These are phyloP conservation scores for Scalesia atractyloides DNA, from an alignment of 129 eudicot species.

Conservation along the genomic window DNA sequence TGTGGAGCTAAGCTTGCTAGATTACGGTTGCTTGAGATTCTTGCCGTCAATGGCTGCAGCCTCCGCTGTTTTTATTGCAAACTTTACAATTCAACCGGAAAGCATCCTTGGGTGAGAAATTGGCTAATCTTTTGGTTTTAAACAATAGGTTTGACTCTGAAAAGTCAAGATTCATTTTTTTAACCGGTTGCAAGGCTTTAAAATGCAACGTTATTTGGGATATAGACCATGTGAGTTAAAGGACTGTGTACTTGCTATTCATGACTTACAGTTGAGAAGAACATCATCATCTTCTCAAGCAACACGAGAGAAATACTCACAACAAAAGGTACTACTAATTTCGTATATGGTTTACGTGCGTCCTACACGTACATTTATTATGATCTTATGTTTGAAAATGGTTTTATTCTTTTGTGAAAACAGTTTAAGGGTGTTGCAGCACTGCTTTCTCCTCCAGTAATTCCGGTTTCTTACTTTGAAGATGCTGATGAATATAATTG, in stretches of 20 bases:
- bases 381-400: conserved; percentile 12
- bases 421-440: conserved; percentile 83
- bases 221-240: conserved; percentile 63
- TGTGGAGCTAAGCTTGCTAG: conserved; percentile 74
- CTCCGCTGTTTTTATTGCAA: conserved; percentile 68
- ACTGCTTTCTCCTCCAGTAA: conserved; percentile 46
- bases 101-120: conserved; percentile 72
- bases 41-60: conserved; percentile 83
- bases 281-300: conserved; percentile 49
- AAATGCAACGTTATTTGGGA: conserved; percentile 60
- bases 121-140: conserved; percentile 10
- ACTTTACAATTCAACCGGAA: conserved; percentile 57
- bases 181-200: conserved; percentile 43
- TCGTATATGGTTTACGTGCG: conserved; percentile 8
- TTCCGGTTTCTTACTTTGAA: conserved; percentile 52
- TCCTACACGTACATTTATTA: neutral
- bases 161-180: conserved; percentile 12
- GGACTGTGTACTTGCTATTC: conserved; percentile 71
- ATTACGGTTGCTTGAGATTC: conserved; percentile 60
- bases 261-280: conserved; percentile 54
- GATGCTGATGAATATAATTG: conserved; percentile 17
- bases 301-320: conserved; percentile 63
- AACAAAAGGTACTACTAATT: conserved; percentile 54
- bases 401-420: conserved; percentile 16
- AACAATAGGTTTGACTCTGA: neutral